Percentiles rank a stretch among this genome's conserved stretches.
These are phyloP conservation scores for Immersiella caudata DNA, from an alignment of 495 filamentous ascomycete species.

Conservation along the genomic window DNA sequence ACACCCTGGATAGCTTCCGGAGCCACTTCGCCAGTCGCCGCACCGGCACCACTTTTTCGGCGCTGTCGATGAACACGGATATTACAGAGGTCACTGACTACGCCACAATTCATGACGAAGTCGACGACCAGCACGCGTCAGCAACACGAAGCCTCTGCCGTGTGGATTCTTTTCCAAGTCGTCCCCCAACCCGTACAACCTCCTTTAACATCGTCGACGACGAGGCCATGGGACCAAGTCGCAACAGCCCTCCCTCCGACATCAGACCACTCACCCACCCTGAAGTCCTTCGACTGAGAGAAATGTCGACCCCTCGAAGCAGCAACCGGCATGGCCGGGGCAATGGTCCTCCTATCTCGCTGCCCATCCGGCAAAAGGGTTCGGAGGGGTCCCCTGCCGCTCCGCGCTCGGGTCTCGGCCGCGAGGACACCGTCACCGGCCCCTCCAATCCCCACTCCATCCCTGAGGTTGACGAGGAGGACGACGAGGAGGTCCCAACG, in stretches of 20 bases:
- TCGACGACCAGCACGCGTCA: slow-evolving; percentile 22
- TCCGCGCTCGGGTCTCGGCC: background rate
- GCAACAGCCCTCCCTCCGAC: background rate
- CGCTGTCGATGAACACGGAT: slow-evolving; percentile 24
- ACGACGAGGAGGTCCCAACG: too few species aligned
- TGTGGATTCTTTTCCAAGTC: background rate
- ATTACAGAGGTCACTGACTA: slow-evolving; percentile 30
- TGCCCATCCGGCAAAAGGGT: background rate
- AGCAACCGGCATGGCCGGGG: background rate
- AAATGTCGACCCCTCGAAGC: slow-evolving; percentile 5
- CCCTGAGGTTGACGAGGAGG: too few species aligned
- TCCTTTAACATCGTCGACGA: slow-evolving; percentile 5
- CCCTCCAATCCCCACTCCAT: background rate
- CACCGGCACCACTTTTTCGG: slow-evolving; percentile 24
- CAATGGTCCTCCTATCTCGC: background rate
- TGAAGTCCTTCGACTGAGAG: background rate
- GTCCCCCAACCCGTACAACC: slow-evolving; percentile 2
- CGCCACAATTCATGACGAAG: slow-evolving; percentile 20
- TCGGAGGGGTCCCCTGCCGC: background rate
- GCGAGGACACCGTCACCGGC: background rate
- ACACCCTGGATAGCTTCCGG: background rate
- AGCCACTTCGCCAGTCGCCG: slow-evolving; percentile 14
- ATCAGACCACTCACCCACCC: slow-evolving; percentile 3
- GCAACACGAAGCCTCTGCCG: slow-evolving; percentile 20
- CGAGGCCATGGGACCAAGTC: background rate